Base-by-base conservation (phyloP, 768 basidiomycete species). In the Lactarius sp. region DNA sequence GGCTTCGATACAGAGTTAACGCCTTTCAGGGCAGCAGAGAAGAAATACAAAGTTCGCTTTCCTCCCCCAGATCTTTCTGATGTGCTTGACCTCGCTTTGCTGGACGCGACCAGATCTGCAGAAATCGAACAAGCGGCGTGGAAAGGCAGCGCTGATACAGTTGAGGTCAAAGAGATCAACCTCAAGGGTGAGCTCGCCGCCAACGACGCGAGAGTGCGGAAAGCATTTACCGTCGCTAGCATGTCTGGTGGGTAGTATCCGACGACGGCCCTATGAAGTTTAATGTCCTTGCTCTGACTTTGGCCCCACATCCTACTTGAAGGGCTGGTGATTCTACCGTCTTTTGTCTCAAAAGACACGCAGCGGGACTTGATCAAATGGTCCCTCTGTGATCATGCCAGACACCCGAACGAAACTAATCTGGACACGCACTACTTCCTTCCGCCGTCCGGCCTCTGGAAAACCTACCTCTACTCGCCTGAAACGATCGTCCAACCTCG, bases 291-390 rank as follows among this genome's bases (percentile, higher is more conserved):
- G 52, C 42, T 52, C 41, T 58, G 39, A 54, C 56, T 10, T 52
- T 66, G 47, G 18, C 54, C 10, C 14, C 61, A 52, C 36, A 57
- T 61, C 47, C 14, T n/a, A 42, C 50, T 64, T 56, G 27, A 71
- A 95, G 95, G 95, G 20, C 83, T 98, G 33, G 87, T 98, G 20
- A 73, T 97, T 22, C 74, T 99, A 6, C 94, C 96, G 12, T 78
- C 80, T 0, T 94, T 88, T 70, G 70, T 97, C 18, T 77, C 85
- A 2, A 75, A 75, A 0, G 70, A 75, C 18, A 78, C 84, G 42
- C 96, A 98, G 71, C 81, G 85, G 27, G 72, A 79, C 1, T 81
- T 98, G 5, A 79, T 91, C 31, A 75, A 75, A 59, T 90, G 91
- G 83, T 83, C 90, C 27, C 82, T 99, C 7, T 71, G 78, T 10